Evolutionary conservation across 1,139 yeast species (phyloP), one percentile per base, ranked within the genome.

Genomic region (Williopsis jadinii): DNA sequence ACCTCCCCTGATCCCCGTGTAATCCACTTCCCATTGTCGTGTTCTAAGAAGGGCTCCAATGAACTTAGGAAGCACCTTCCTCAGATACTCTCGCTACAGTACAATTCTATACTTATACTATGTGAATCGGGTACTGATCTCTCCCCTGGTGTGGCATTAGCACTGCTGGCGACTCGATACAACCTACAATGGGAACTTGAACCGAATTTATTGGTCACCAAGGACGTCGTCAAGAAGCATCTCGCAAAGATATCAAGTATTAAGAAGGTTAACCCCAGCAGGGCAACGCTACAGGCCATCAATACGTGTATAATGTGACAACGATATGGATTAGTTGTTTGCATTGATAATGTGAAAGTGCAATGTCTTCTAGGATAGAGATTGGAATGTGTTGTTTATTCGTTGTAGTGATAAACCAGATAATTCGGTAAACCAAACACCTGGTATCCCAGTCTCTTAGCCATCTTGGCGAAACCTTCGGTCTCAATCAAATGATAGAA

Each of bases 381-480:
- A 29, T 29, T 12, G 12, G 13, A 12, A 9, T 30, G 32, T 11
- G 9, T 9, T 14, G 28, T 28, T 61, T 62, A 80, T 61, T 83
- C 92, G 57, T 84, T 81, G 62, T 72, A 75, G 57, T 92, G 98
- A 62, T 75, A 92, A 29, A 92, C 97, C 59, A 92, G 68, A 62
- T 92, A 92, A 64, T 92, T 88, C 41, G 98, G 98, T 59, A 92
- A 71, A 5, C 98, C 98, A 62, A 72, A 83, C 26, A 90, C 90
- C 54, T 83, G 85, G 64, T 92, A 90, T 28, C 95, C 95, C 48
- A 92, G 71, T 53, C 98, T 73, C 63, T 86, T 86, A 35, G 96
- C 96, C 98, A 92, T 92, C 63, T 86, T 87, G 27, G 98, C 97
- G 65, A 92, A 92, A 19, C 98, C 98, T 66, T 92, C 98, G 8